A percentile compares a stretch with the other conserved stretches of the same genome.
phyloP scores from a whole-genome alignment of 208 protist species.

The Crithidia thermophila region DNA sequence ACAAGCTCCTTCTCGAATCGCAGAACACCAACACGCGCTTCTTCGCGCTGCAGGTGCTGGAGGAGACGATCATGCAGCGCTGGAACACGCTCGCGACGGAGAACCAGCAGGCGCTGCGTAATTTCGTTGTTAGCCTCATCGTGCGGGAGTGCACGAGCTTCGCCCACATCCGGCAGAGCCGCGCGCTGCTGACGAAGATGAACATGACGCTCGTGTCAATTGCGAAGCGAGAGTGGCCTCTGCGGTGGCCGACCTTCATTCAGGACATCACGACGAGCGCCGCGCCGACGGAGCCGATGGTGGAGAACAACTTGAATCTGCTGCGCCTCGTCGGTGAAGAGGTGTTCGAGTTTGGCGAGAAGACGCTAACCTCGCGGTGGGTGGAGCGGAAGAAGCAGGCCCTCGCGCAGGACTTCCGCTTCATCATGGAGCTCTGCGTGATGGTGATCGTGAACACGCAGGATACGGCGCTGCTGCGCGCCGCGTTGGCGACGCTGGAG shows the following conservation, averaged over 20 bases:
- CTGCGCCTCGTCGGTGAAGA: constrained; percentile 97
- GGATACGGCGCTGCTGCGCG: constrained; percentile 66
- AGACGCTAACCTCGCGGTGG: constrained; percentile 96
- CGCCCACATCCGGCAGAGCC: constrained; percentile 49
- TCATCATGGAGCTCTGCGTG: constrained; percentile 95
- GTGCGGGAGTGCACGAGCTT: constrained; percentile 83
- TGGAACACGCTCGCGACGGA: constrained; percentile 96
- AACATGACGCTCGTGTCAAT: constrained; percentile 95
- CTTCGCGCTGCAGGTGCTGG: constrained; percentile 93
- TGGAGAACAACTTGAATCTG: constrained; percentile 98
- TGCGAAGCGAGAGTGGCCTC: constrained; percentile 98
- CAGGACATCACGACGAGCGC: constrained; percentile 96
- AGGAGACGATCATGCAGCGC: constrained; percentile 91
- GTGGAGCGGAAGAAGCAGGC: constrained; percentile 95
- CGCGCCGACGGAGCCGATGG: constrained; percentile 92
- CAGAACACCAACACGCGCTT: constrained; percentile 80
- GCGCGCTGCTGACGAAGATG: constrained; percentile 90
- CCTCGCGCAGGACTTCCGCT: constrained; percentile 94
- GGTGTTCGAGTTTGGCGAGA: constrained; percentile 98
- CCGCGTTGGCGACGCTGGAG: constrained; percentile 72
- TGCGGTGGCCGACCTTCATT: constrained; percentile 98
- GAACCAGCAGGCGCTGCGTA: constrained; percentile 94
- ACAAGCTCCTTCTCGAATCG: constrained; percentile 90
- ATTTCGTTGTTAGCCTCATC: constrained; percentile 96
- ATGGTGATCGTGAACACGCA: constrained; percentile 52